These are phyloP conservation scores for Botrytis sinoallii DNA, from an alignment of 2,329 filamentous ascomycete species.

Conservation along the genomic window DNA sequence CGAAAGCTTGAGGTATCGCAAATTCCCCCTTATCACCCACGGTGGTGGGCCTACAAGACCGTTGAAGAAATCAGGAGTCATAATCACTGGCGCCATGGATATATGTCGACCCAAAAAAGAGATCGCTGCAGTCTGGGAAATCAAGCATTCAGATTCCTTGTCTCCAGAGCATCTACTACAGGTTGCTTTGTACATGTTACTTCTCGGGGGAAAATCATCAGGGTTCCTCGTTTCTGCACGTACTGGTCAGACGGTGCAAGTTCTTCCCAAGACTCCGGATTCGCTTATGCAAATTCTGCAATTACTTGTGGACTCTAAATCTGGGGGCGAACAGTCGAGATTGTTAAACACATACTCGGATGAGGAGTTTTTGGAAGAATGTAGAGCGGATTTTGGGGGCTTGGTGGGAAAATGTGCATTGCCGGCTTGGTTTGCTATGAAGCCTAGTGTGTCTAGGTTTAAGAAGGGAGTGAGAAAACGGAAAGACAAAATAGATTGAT, in stretches of 20 bases:
- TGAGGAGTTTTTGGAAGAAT: conserved; percentile 12
- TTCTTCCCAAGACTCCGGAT: background rate
- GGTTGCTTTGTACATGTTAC: conserved; percentile 12
- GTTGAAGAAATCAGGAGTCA: background rate
- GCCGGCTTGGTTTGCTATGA: conserved; percentile 18
- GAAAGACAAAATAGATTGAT: background rate
- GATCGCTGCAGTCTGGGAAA: background rate
- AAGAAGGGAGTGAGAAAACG: background rate
- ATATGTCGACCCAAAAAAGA: background rate
- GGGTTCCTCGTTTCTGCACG: conserved; percentile 14
- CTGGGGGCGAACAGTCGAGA: background rate
- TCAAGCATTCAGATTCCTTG: conserved; percentile 11
- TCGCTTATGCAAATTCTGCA: conserved; percentile 1
- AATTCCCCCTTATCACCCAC: background rate
- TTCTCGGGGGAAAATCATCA: background rate
- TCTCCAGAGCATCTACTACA: conserved; percentile 8
- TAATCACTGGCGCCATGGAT: background rate
- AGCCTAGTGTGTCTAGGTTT: background rate
- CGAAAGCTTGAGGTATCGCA: background rate
- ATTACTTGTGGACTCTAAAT: conserved; percentile 10
- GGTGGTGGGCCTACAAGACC: conserved; percentile 5
- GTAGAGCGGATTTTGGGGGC: background rate
- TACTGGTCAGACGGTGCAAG: conserved; percentile 15
- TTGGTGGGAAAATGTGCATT: conserved; percentile 15
- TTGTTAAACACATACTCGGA: conserved; percentile 12